phyloP scores from a whole-genome alignment of 2,329 filamentous ascomycete species.

The Pseudopyrenochaeta lycopersici region DNA sequence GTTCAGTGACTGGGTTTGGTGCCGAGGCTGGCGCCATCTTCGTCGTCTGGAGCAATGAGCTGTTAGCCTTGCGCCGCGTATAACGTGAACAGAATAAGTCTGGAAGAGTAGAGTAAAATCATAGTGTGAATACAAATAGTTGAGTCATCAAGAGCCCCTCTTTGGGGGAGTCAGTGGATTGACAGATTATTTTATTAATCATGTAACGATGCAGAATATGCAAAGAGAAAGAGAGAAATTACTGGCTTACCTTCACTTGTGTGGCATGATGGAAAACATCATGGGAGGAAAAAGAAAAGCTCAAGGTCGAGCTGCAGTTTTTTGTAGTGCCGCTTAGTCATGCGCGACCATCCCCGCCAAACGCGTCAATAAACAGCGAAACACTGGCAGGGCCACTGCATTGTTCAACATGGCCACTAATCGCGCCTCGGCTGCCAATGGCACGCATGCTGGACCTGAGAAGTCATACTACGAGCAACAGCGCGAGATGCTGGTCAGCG shows the following conservation, averaged over 20 bases:
- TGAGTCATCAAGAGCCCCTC: conserved; percentile 61
- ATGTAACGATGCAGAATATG: conserved; percentile 28
- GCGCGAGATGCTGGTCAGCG: conserved; percentile 73
- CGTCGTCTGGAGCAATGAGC: conserved; percentile 21
- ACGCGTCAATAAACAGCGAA: conserved; percentile 12
- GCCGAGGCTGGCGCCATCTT: conserved; percentile 43
- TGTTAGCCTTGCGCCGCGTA: conserved; percentile 26
- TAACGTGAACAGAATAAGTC: conserved; percentile 9
- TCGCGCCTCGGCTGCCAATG: conserved; percentile 29
- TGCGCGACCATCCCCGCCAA: conserved; percentile 5
- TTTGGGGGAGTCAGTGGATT: conserved; percentile 75
- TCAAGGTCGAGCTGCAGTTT: conserved; percentile 21
- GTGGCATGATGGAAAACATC: conserved; percentile 40
- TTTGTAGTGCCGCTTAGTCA: conserved; percentile 31
- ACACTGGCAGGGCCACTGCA: background rate
- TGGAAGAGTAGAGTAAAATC: conserved; percentile 30
- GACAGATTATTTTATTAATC: conserved; percentile 83
- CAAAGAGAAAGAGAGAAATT: conserved; percentile 1
- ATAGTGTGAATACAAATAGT: conserved; percentile 53
- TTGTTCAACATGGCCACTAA: conserved; percentile 31
- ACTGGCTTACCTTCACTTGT: conserved; percentile 47
- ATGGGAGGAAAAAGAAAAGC: conserved; percentile 16
- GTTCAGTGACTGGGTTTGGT: conserved; percentile 54
- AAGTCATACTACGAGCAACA: conserved; percentile 77
- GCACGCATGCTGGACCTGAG: conserved; percentile 21